Evolutionary conservation across 768 basidiomycete genomes (phyloP).

Genomic region (Kwoniella mangroviensis): DNA sequence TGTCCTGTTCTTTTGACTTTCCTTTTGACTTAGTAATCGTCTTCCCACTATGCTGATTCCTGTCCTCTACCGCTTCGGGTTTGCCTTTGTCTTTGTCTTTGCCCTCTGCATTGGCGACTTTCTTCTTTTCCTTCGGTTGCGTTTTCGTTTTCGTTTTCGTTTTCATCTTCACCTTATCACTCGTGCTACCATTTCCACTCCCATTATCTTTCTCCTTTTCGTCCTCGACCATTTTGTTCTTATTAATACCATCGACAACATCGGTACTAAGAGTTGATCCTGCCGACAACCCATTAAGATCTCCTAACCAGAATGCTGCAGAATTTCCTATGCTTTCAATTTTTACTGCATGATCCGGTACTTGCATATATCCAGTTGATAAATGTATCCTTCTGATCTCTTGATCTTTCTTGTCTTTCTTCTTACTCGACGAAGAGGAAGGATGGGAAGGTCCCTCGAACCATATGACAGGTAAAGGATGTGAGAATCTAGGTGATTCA

Average conservation of each 20-base stretch:
- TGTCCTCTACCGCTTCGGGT: background rate
- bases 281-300: background rate
- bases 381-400: background rate
- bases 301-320: slow-evolving; percentile 18
- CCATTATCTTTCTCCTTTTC: background rate
- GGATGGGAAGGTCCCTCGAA: background rate
- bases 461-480: slow-evolving; percentile 17
- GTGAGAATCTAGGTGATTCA: slow-evolving; percentile 15
- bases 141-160: background rate
- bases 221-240: too few relatives aligned
- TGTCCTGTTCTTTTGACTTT: background rate
- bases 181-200: background rate
- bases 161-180: background rate
- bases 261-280: background rate
- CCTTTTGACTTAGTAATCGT: background rate
- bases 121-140: background rate
- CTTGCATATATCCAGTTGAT: background rate
- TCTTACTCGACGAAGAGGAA: background rate
- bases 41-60: background rate
- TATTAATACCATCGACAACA: background rate
- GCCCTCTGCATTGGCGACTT: background rate
- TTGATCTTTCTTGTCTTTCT: background rate
- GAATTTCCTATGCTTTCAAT: slow-evolving; percentile 9
- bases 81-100: background rate
- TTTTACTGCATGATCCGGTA: background rate